Evolutionary conservation across 768 basidiomycete species (phyloP).

Genomic region (Mycena venus): DNA sequence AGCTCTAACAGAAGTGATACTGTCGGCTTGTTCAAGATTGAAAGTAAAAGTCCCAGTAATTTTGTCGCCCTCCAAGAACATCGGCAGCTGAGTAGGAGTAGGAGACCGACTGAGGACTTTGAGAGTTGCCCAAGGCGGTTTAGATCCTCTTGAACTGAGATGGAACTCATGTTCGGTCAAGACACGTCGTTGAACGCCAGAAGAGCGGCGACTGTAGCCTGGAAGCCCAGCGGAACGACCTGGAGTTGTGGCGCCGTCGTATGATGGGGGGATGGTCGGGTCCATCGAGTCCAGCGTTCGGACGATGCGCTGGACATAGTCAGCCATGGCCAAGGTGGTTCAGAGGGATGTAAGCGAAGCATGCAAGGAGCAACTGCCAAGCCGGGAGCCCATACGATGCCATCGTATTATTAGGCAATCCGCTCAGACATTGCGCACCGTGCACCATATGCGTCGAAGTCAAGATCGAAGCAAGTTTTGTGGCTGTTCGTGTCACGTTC

Average conservation of each 20-base stretch:
- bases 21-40: conserved; percentile 43
- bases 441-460: too few species aligned
- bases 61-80: conserved; percentile 37
- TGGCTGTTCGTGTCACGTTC: too few species aligned
- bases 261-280: conserved; percentile 25
- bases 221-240: conserved; percentile 7
- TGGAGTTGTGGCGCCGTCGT: not conserved
- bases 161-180: conserved; percentile 28
- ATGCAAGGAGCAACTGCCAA: conserved; percentile 13
- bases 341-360: conserved; percentile 4
- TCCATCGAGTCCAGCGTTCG: conserved; percentile 34
- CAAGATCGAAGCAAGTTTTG: too few species aligned
- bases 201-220: conserved; percentile 16
- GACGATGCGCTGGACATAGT: conserved; percentile 32
- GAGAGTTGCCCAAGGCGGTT: conserved; percentile 55
- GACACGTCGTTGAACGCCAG: conserved; percentile 4
- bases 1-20: conserved; percentile 52
- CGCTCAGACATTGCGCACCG: not conserved
- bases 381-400: conserved; percentile 8
- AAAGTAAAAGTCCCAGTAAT: conserved; percentile 33
- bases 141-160: conserved; percentile 23
- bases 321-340: conserved; percentile 19
- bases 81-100: conserved; percentile 39
- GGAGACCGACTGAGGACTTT: conserved; percentile 53
- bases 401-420: conserved; percentile 14